Evolutionary conservation across 2,329 filamentous ascomycete genomes (phyloP), one percentile per base, ranked within the genome.

Genomic region (Grosmannia clavigera): DNA sequence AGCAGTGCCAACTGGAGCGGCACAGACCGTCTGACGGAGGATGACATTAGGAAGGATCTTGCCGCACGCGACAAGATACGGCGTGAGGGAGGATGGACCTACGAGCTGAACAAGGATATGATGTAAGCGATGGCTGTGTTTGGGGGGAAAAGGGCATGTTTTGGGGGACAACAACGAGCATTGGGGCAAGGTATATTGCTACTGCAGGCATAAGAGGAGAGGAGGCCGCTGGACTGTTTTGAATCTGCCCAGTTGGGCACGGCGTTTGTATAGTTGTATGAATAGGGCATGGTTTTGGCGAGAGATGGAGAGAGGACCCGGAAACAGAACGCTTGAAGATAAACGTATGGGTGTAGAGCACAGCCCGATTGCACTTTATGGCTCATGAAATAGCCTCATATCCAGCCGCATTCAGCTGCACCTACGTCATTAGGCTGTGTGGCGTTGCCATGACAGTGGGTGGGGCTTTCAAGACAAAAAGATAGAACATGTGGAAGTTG

Each of bases 1-100:
- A 95, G 90, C 66, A 96, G 90, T 73, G 95, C 95, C 43, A 95
- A 96, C 74, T 99, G 94, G 94, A 86, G 82, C 68, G 82, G 89
- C 59, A 78, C 86, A 3, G 95, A 99, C 66, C 75, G 79, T 58
- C 78, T 99, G 66, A 96, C 92, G 0, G 87, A 92, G 65, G 92
- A 95, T 61, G 92, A 96, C 69, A 89, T 95, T 68, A 77, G 82
- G 59, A 87, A 83, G 69, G 92, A 96, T 74, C 75, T 88, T 66
- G 86, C 88, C 62, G 88, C 87, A 60, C 81, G 92, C 63, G 88
- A 95, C 72, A 83, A 85, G 69, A 79, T 96, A 70, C 82, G 88
- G 58, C 79, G 86, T 63, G 89, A 96, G 65, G 92, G 92, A 5
- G 90, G 88, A 0, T 96, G 92, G 92, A 85, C 82, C 55, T 92